Conservation (phyloP, 768 basidiomycete genomes). For the Coprinopsis strossmayeri region DNA sequence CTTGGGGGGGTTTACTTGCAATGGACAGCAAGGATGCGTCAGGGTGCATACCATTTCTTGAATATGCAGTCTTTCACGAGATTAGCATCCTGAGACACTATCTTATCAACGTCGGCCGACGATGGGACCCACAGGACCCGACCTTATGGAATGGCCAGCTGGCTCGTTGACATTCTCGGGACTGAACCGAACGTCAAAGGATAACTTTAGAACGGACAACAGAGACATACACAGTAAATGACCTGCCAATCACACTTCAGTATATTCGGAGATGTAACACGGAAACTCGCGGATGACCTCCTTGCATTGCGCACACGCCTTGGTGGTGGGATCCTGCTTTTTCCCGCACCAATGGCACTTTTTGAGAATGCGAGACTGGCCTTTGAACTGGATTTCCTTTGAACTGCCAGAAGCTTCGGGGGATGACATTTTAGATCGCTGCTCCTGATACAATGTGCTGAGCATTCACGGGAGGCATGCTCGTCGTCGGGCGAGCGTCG, state of each 20-base stretch:
- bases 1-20: slow-evolving; percentile 9
- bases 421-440: too few species aligned
- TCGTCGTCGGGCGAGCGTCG: too few species aligned
- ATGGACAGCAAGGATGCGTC: not conserved
- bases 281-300: too few species aligned
- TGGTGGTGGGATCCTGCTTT: too few species aligned
- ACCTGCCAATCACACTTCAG: slow-evolving; percentile 18
- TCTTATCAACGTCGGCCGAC: too few species aligned
- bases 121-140: not conserved
- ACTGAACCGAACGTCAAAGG: too few species aligned
- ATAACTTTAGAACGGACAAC: not conserved
- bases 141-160: slow-evolving; percentile 22
- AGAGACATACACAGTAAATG: slow-evolving; percentile 18
- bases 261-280: too few species aligned
- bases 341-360: slow-evolving; percentile 24
- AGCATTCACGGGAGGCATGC: too few species aligned
- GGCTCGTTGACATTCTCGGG: slow-evolving; percentile 21
- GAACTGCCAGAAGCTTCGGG: too few species aligned
- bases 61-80: slow-evolving; percentile 16
- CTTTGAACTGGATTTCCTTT: slow-evolving; percentile 17
- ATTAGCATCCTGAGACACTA: too few species aligned
- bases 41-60: slow-evolving; percentile 20
- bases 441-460: too few species aligned
- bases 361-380: slow-evolving; percentile 22
- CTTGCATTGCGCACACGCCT: slow-evolving; percentile 21